These are phyloP conservation scores for Moringa oleifera DNA, from an alignment of 345 rosid species.

Conservation along the genomic window DNA sequence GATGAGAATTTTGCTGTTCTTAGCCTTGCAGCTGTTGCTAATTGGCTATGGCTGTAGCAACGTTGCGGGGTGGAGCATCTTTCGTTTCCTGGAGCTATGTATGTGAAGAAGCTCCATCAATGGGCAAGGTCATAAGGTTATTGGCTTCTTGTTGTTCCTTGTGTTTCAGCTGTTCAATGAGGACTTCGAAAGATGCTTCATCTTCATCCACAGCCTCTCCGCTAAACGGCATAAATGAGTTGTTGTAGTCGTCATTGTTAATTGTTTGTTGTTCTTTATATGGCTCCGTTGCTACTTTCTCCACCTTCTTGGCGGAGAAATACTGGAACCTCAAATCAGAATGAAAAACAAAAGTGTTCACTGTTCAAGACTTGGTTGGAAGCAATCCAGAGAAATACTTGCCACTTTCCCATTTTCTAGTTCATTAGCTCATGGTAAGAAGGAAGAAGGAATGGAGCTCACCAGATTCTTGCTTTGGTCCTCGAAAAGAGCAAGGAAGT, in stretches of 20 bases:
- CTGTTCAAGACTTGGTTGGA: background rate
- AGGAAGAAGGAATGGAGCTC: conserved; percentile 37
- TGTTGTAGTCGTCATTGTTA: conserved; percentile 3
- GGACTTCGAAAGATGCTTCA: conserved; percentile 40
- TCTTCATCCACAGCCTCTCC: conserved; percentile 44
- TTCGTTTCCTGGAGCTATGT: too few relatives aligned
- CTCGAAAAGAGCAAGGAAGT: conserved; percentile 59
- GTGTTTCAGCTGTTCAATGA: conserved; percentile 42
- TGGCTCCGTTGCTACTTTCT: conserved; percentile 12
- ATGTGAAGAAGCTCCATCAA: too few relatives aligned
- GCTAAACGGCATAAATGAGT: background rate
- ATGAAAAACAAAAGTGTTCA: background rate
- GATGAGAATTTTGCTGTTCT: too few relatives aligned
- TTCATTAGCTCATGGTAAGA: conserved; percentile 4
- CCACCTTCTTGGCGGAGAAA: conserved; percentile 37
- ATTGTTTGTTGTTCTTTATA: conserved; percentile 4
- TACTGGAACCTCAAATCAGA: conserved; percentile 33
- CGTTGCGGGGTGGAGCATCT: too few relatives aligned
- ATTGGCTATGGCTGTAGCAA: too few relatives aligned
- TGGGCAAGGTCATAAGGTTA: conserved; percentile 1
- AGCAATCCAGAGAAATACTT: too few relatives aligned
- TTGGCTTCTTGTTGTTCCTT: conserved; percentile 25
- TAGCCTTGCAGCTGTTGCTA: too few relatives aligned
- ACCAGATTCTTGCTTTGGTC: conserved; percentile 74
- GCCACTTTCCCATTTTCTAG: conserved; percentile 14